Evolutionary conservation across 1,284 basidiomycete genomes (phyloP).

Genomic region (Trichosporon coremiiforme): DNA sequence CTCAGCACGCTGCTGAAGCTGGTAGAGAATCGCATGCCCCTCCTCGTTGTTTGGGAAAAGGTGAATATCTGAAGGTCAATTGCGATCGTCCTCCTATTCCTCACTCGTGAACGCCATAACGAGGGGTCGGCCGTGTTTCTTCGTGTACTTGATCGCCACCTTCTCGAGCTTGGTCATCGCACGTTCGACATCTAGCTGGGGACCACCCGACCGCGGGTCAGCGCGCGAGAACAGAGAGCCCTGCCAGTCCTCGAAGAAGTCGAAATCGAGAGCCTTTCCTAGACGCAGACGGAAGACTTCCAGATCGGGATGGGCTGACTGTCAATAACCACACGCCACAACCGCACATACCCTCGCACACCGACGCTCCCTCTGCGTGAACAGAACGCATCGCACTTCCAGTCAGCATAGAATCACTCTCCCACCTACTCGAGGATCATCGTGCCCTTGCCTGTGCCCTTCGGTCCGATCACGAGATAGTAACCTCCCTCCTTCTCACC

Average conservation of each 20-base stretch:
- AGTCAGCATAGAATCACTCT: not conserved
- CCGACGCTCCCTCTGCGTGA: conserved; percentile 65
- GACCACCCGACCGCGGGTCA: conserved; percentile 80
- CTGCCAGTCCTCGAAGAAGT: conserved; percentile 70
- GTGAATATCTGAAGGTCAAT: conserved; percentile 61
- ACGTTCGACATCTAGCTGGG: conserved; percentile 79
- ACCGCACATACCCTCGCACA: conserved; percentile 52
- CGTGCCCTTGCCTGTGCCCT: conserved; percentile 73
- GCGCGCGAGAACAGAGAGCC: conserved; percentile 68
- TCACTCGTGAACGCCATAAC: conserved; percentile 70
- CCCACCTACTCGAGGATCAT: conserved; percentile 68
- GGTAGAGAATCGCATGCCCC: conserved; percentile 72
- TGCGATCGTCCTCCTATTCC: conserved; percentile 13
- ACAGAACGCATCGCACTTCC: conserved; percentile 67
- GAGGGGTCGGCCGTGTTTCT: conserved; percentile 65
- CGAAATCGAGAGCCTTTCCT: conserved; percentile 66
- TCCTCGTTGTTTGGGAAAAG: conserved; percentile 77
- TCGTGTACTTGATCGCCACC: conserved; percentile 69
- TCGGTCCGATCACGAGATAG: conserved; percentile 73
- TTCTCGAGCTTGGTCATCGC: conserved; percentile 83
- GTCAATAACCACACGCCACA: conserved; percentile 33
- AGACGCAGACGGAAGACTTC: conserved; percentile 77
- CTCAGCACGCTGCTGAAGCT: conserved; percentile 81
- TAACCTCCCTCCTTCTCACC: conserved; percentile 72
- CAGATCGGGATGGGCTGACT: conserved; percentile 66